A percentile compares a stretch with the other conserved stretches of the same genome.
phyloP scores from a whole-genome alignment of 352 stramenopile genomes.

The Aphanomyces astaci region DNA sequence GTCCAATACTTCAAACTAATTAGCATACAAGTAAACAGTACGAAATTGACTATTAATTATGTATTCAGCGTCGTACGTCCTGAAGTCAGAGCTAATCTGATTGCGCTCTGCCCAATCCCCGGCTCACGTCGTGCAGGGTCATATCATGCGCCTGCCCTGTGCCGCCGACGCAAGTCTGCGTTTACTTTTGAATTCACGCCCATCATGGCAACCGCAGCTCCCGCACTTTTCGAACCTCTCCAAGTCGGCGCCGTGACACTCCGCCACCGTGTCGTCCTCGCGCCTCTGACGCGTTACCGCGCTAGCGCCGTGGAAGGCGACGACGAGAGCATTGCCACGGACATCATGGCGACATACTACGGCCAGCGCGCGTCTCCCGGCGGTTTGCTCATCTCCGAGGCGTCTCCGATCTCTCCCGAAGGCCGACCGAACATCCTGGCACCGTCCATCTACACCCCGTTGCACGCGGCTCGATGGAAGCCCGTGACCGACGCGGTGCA shows the following conservation, averaged over 20 bases:
- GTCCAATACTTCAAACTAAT: no score
- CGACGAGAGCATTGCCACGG: constrained; percentile 31
- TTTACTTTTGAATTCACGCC: not conserved
- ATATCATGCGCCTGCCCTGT: not conserved
- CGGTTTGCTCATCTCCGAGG: constrained; percentile 56
- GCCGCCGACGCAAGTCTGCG: no score
- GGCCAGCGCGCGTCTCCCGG: constrained; percentile 41
- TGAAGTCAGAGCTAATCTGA: not conserved
- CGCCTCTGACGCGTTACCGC: constrained; percentile 39
- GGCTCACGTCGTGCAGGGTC: not conserved
- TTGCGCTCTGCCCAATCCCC: not conserved
- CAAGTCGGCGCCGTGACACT: constrained; percentile 23
- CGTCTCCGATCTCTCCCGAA: constrained; percentile 36
- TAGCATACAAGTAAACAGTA: no score
- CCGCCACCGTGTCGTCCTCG: constrained; percentile 51
- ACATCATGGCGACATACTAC: constrained; percentile 51
- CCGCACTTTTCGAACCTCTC: constrained; percentile 12
- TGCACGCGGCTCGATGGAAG: constrained; percentile 38
- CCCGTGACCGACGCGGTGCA: constrained; percentile 57
- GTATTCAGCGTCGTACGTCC: not conserved
- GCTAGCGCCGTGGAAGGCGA: constrained; percentile 29
- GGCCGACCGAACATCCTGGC: constrained; percentile 23
- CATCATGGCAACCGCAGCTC: constrained; percentile 1
- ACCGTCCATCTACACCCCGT: constrained; percentile 36
- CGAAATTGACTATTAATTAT: no score